phyloP scores from a whole-genome alignment of 257 asterid genomes.

The Solanum chmielewskii region DNA sequence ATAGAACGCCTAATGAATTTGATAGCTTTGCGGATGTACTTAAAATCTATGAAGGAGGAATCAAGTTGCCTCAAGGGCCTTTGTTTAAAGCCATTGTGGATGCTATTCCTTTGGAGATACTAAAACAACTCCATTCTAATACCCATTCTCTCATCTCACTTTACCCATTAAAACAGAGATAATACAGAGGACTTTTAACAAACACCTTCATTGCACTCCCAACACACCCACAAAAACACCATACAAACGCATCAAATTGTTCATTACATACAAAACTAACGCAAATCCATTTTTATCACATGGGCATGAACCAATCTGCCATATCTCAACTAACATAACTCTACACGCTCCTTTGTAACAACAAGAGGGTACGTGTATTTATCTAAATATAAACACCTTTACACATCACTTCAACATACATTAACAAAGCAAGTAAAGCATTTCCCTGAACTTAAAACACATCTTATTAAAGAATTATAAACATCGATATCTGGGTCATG shows the following conservation, averaged over 20 bases:
- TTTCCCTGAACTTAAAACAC: slow-evolving; percentile 2
- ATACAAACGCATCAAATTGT: slow-evolving; percentile 25
- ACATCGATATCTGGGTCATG: slow-evolving; percentile 5
- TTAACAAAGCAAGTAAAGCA: slow-evolving; percentile 3
- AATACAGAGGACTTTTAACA: slow-evolving; percentile 10
- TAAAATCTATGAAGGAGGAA: slow-evolving; percentile 13
- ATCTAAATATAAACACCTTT: slow-evolving; percentile 19
- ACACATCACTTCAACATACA: slow-evolving; percentile 8
- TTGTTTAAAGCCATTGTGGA: not conserved
- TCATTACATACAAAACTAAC: slow-evolving; percentile 23
- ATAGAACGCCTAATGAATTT: slow-evolving; percentile 10
- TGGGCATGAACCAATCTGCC: slow-evolving; percentile 23
- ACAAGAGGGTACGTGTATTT: slow-evolving; percentile 32
- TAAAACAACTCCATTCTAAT: not conserved
- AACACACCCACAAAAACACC: slow-evolving; percentile 14
- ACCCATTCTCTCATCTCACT: no score
- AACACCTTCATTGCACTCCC: slow-evolving; percentile 17
- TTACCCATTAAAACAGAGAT: no score
- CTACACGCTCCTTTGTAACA: slow-evolving; percentile 23
- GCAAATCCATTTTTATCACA: slow-evolving; percentile 22
- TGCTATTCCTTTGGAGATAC: not conserved
- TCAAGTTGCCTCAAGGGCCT: slow-evolving; percentile 9
- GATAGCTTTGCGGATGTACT: slow-evolving; percentile 12
- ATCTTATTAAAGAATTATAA: slow-evolving; percentile 11
- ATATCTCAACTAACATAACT: slow-evolving; percentile 6